These are phyloP conservation scores for Zasmidium citrigriseum DNA, from an alignment of 2,329 filamentous ascomycete genomes.

Conservation along the genomic window DNA sequence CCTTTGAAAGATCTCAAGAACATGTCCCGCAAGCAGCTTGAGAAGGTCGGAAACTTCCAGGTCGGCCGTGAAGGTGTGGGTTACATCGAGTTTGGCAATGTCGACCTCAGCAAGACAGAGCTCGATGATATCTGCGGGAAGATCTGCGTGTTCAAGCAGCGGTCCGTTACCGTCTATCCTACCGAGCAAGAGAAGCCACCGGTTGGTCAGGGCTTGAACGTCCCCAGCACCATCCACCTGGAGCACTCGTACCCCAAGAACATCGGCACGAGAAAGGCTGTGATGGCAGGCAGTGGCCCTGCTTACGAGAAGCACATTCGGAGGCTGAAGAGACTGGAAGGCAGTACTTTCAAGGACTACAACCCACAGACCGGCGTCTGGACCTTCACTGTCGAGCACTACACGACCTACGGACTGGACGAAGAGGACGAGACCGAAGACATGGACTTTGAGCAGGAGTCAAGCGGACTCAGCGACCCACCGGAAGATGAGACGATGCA, in stretches of 20 bases:
- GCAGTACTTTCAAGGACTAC: slow-evolving; percentile 82
- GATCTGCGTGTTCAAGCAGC: slow-evolving; percentile 58
- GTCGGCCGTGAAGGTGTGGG: slow-evolving; percentile 84
- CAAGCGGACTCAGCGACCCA: slow-evolving; percentile 38
- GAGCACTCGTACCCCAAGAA: slow-evolving; percentile 90
- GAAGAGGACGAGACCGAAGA: slow-evolving; percentile 60
- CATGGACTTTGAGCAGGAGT: slow-evolving; percentile 65
- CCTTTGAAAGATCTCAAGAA: slow-evolving; percentile 71
- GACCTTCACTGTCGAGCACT: slow-evolving; percentile 93
- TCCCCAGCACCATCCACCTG: slow-evolving; percentile 82
- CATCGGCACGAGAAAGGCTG: slow-evolving; percentile 53
- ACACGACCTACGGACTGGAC: slow-evolving; percentile 90
- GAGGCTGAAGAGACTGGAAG: slow-evolving; percentile 73
- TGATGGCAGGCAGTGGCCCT: slow-evolving; percentile 62
- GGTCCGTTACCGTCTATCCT: slow-evolving; percentile 85
- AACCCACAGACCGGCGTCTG: slow-evolving; percentile 78
- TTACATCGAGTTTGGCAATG: slow-evolving; percentile 70
- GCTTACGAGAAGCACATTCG: slow-evolving; percentile 79
- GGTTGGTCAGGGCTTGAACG: slow-evolving; percentile 85
- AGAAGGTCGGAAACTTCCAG: slow-evolving; percentile 71
- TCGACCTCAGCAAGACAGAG: slow-evolving; percentile 74
- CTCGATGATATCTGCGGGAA: slow-evolving; percentile 74
- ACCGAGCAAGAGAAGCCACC: slow-evolving; percentile 75
- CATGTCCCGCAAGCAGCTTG: slow-evolving; percentile 78
- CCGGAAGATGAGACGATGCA: slow-evolving; percentile 31